These are phyloP conservation scores for Kodamaea fungicola DNA, from an alignment of 1,139 yeast genomes.

Conservation along the genomic window DNA sequence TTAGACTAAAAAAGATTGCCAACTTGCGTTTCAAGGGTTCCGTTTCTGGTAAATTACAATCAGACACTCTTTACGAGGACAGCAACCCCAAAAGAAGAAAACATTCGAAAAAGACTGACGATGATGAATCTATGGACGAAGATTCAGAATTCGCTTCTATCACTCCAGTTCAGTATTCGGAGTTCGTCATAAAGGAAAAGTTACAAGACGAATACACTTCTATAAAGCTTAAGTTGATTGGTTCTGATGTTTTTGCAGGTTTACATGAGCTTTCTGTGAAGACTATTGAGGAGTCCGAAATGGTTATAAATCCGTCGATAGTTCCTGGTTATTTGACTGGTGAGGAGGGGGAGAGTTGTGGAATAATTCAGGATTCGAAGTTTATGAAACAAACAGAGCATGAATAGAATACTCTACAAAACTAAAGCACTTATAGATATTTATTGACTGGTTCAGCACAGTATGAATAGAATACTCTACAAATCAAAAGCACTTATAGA, in stretches of 20 bases:
- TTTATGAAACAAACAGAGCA: constrained; percentile 17
- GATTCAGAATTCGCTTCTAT: constrained; percentile 43
- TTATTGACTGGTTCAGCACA: no score
- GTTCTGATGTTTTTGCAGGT: constrained; percentile 80
- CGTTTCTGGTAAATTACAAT: constrained; percentile 25
- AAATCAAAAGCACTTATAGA: no score
- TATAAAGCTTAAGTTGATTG: constrained; percentile 53
- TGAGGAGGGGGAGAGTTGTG: constrained; percentile 56
- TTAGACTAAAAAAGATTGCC: constrained; percentile 36
- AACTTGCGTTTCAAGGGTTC: constrained; percentile 59
- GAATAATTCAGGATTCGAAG: constrained; percentile 44
- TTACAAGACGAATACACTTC: constrained; percentile 15
- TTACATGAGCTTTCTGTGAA: constrained; percentile 63
- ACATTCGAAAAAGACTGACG: constrained; percentile 13
- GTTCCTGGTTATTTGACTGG: constrained; percentile 83
- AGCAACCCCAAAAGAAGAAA: constrained; percentile 11
- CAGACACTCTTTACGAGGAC: constrained; percentile 36
- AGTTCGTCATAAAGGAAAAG: constrained; percentile 37
- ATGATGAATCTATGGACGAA: constrained; percentile 15
- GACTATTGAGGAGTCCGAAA: constrained; percentile 25
- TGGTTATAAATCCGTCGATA: constrained; percentile 47
- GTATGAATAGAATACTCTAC: no score
- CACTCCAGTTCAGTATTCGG: constrained; percentile 54
- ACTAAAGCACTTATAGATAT: no score
- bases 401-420: no score